phyloP scores from a whole-genome alignment of 176 grass and related monocot species.

The Raddia guianensis region DNA sequence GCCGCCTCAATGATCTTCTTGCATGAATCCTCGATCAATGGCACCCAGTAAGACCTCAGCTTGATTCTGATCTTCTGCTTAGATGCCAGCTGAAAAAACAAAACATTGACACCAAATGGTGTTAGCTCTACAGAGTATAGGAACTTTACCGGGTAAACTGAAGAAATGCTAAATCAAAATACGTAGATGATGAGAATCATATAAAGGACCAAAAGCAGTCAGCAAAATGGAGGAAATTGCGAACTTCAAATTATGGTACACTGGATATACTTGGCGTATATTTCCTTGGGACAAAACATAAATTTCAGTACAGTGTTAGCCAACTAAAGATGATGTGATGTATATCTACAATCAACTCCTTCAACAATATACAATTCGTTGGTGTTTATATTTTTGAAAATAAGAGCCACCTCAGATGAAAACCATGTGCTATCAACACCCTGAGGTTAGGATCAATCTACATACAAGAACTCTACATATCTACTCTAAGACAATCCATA shows the following conservation, averaged over 20 bases:
- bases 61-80: conserved; percentile 98
- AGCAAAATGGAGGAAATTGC: neutral
- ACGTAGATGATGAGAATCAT: neutral
- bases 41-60: conserved; percentile 91
- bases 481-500: conserved; percentile 71
- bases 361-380: conserved; percentile 74
- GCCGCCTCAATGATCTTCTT: conserved; percentile 94
- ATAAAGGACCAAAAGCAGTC: neutral
- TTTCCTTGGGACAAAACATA: conserved; percentile 26
- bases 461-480: conserved; percentile 60
- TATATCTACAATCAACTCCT: conserved; percentile 75
- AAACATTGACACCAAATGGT: conserved; percentile 8
- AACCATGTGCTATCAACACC: conserved; percentile 83
- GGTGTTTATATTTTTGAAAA: conserved; percentile 69
- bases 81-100: conserved; percentile 58
- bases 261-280: neutral
- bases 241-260: neutral
- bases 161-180: conserved; percentile 29
- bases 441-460: conserved; percentile 67
- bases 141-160: conserved; percentile 3
- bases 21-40: conserved; percentile 87
- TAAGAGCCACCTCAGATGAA: conserved; percentile 60
- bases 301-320: conserved; percentile 64
- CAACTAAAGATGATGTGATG: conserved; percentile 53
- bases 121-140: conserved; percentile 28